These are phyloP conservation scores for Globisporangium nodosum DNA, from an alignment of 352 stramenopile genomes.

Conservation along the genomic window DNA sequence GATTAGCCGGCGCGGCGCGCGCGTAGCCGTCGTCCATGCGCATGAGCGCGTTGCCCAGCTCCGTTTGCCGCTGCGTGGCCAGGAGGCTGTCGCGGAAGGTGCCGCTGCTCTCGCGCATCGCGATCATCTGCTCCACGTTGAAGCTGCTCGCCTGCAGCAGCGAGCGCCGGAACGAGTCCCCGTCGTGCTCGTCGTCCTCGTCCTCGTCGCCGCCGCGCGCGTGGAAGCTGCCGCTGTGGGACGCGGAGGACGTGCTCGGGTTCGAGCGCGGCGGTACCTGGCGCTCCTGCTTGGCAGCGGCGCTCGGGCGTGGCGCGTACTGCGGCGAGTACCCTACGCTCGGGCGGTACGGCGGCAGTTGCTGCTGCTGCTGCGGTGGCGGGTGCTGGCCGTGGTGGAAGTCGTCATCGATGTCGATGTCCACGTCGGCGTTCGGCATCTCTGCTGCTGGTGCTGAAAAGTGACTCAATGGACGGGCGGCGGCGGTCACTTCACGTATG, in stretches of 20 bases:
- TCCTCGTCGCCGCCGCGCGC: slow-evolving; percentile 20
- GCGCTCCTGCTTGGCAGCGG: slow-evolving; percentile 7
- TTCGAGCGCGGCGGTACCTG: slow-evolving; percentile 12
- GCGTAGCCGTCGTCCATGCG: slow-evolving; percentile 66
- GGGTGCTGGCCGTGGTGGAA: slow-evolving; percentile 6
- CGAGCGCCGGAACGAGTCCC: slow-evolving; percentile 18
- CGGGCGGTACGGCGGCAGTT: slow-evolving; percentile 10
- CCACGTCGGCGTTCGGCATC: slow-evolving; percentile 29
- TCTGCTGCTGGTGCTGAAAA: not conserved
- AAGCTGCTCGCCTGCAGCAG: slow-evolving; percentile 44
- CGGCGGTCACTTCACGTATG: too few species aligned
- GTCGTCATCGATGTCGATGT: slow-evolving; percentile 30
- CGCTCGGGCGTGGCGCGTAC: slow-evolving; percentile 6
- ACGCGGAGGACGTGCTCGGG: slow-evolving; percentile 10
- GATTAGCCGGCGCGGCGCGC: slow-evolving; percentile 3
- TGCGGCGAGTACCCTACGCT: slow-evolving; percentile 7
- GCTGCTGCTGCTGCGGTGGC: slow-evolving; percentile 2
- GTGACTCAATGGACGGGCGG: too few species aligned
- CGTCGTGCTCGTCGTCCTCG: slow-evolving; percentile 19
- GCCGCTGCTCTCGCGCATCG: slow-evolving; percentile 34
- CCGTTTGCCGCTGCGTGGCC: slow-evolving; percentile 27
- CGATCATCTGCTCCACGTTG: slow-evolving; percentile 55
- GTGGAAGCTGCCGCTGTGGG: slow-evolving; percentile 13
- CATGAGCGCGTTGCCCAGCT: slow-evolving; percentile 68
- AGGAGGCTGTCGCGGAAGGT: slow-evolving; percentile 49